Evolutionary conservation across 352 stramenopile species (phyloP).

Genomic region (Phytopythium delawarense): DNA sequence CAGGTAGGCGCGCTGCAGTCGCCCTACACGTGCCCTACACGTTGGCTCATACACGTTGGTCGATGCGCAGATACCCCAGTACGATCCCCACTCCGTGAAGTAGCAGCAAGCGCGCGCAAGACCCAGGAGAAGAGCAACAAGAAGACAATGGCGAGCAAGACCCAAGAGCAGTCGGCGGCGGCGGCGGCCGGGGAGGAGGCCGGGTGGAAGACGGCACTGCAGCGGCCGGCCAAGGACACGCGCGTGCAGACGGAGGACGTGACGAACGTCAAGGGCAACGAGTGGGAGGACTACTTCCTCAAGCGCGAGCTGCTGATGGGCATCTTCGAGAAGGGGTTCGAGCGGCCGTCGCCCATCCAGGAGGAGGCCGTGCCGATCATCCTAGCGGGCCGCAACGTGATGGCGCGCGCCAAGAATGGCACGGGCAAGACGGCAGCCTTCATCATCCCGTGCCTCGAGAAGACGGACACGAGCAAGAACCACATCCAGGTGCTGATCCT

Average conservation of each 20-base stretch:
- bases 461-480: slow-evolving; percentile 96
- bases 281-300: slow-evolving; percentile 99
- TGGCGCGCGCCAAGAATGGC: slow-evolving; percentile 99
- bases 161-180: slow-evolving; percentile 3
- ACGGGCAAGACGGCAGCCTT: slow-evolving; percentile 99
- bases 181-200: not conserved
- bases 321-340: slow-evolving; percentile 99
- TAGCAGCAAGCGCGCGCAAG: too few relatives aligned
- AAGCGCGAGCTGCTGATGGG: slow-evolving; percentile 99
- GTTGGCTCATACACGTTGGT: too few relatives aligned
- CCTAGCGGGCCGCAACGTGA: slow-evolving; percentile 96
- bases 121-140: too few relatives aligned
- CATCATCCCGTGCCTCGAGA: slow-evolving; percentile 99
- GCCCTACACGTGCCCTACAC: too few relatives aligned
- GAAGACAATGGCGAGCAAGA: not conserved
- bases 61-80: too few relatives aligned
- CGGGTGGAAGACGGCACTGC: slow-evolving; percentile 75
- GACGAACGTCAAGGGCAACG: slow-evolving; percentile 98
- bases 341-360: slow-evolving; percentile 98
- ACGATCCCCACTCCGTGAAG: too few relatives aligned
- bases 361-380: slow-evolving; percentile 99
- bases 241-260: slow-evolving; percentile 94
- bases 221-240: slow-evolving; percentile 83
- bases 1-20: too few relatives aligned
- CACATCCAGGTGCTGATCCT: slow-evolving; percentile 99